phyloP scores from a whole-genome alignment of 257 asterid genomes.

The Phtheirospermum japonicum region DNA sequence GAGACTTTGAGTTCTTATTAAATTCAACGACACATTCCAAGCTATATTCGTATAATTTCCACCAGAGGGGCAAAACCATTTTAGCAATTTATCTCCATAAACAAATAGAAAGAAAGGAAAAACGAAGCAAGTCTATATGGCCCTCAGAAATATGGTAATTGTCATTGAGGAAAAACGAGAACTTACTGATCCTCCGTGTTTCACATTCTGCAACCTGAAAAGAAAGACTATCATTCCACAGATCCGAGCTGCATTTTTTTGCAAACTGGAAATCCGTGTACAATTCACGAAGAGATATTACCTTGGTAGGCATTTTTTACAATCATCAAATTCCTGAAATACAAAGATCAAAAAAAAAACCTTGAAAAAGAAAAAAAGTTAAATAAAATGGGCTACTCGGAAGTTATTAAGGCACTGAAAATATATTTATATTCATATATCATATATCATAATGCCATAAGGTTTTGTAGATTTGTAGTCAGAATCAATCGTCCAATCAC shows the following conservation, averaged over 20 bases:
- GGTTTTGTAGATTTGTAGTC: neutral
- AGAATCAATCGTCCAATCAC: conserved; percentile 4
- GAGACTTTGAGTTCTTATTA: too few relatives aligned
- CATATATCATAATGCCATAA: neutral
- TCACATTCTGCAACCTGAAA: conserved; percentile 4
- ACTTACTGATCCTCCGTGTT: neutral
- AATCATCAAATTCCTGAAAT: neutral
- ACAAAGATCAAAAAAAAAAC: neutral
- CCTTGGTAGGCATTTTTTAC: neutral
- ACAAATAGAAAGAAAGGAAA: neutral
- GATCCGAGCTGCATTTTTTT: neutral
- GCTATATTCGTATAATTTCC: too few relatives aligned
- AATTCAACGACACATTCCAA: too few relatives aligned
- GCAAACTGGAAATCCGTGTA: too few relatives aligned
- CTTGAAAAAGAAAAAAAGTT: neutral
- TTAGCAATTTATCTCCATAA: neutral
- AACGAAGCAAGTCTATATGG: neutral
- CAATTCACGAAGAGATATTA: neutral
- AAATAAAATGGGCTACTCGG: neutral
- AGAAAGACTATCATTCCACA: neutral
- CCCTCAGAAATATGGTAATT: neutral
- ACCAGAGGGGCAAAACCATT: too few relatives aligned
- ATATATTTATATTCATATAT: neutral
- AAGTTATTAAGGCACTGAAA: neutral
- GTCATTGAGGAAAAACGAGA: neutral